Percentiles rank a stretch among this genome's conserved stretches.
Evolutionary conservation across 495 filamentous ascomycete genomes (phyloP).

Genomic region (Aspergillus carlsbadensis): DNA sequence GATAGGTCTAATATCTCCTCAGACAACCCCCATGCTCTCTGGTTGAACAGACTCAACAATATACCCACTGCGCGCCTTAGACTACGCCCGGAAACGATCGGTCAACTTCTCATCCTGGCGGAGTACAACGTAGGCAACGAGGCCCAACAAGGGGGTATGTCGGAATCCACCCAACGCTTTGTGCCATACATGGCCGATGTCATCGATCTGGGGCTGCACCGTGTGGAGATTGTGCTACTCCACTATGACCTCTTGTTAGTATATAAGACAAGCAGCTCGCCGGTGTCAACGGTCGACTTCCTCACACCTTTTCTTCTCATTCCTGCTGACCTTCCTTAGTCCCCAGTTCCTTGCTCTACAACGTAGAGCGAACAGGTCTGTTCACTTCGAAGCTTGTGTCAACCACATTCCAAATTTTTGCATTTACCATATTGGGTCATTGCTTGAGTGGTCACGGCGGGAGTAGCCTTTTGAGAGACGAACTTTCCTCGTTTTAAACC

Average conservation of each 20-base stretch:
- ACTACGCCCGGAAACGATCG: not conserved
- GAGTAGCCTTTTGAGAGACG: not conserved
- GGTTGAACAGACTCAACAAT: slow-evolving; percentile 1
- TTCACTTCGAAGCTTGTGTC: not conserved
- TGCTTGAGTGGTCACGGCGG: no score
- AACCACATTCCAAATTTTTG: no score
- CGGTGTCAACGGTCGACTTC: not conserved
- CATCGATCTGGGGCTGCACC: slow-evolving; percentile 20
- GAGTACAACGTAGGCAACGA: slow-evolving; percentile 11
- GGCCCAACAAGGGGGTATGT: not conserved
- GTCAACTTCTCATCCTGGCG: slow-evolving; percentile 18
- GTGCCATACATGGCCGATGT: slow-evolving; percentile 17
- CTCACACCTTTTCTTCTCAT: not conserved
- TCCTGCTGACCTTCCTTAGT: not conserved
- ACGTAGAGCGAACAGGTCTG: no score
- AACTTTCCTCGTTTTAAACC: not conserved
- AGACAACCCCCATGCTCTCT: not conserved
- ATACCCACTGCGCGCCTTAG: not conserved
- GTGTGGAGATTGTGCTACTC: not conserved
- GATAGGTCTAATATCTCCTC: slow-evolving; percentile 4
- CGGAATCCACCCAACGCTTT: slow-evolving; percentile 6
- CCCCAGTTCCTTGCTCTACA: not conserved
- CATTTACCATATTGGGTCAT: no score
- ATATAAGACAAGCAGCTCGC: slow-evolving; percentile 12
- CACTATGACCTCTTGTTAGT: slow-evolving; percentile 7